phyloP scores from a whole-genome alignment of 1,284 basidiomycete genomes.

The Sporisorium exsertum region DNA sequence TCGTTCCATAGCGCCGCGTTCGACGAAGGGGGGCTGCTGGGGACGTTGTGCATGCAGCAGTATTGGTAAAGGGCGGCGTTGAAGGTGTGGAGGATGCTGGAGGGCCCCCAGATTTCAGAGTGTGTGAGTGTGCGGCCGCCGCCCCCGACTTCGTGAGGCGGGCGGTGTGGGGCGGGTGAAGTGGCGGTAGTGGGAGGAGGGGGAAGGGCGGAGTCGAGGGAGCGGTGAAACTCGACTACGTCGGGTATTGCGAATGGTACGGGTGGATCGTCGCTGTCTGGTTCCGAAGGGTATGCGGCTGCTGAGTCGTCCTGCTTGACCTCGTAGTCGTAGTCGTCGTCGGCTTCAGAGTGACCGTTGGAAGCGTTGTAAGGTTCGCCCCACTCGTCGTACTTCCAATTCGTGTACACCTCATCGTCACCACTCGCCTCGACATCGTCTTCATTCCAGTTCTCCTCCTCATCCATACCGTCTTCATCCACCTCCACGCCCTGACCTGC shows the following conservation, averaged over 20 bases:
- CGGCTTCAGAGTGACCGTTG: not conserved
- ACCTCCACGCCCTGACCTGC: not conserved
- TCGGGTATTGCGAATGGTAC: constrained; percentile 27
- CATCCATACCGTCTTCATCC: not conserved
- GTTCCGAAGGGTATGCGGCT: too few species aligned
- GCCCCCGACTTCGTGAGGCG: constrained; percentile 23
- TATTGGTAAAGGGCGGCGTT: constrained; percentile 24
- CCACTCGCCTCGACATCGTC: not conserved
- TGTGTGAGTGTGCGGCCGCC: constrained; percentile 31
- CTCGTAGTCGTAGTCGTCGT: not conserved
- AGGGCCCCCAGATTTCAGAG: constrained; percentile 17
- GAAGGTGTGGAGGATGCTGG: constrained; percentile 5
- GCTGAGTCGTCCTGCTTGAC: not conserved
- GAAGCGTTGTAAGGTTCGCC: constrained; percentile 5
- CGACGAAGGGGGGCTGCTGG: too few species aligned
- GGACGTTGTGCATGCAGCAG: constrained; percentile 7
- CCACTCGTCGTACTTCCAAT: constrained; percentile 40
- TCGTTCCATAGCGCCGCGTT: constrained; percentile 31
- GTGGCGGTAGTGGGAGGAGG: not conserved
- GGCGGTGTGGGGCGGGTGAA: constrained; percentile 11
- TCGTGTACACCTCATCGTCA: not conserved
- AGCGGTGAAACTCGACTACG: constrained; percentile 22
- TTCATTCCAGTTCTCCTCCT: not conserved
- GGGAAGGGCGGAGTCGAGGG: not conserved
- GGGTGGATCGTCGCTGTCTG: not conserved